These are phyloP conservation scores for Xylaria digitata DNA, from an alignment of 2,329 filamentous ascomycete species.

Conservation along the genomic window DNA sequence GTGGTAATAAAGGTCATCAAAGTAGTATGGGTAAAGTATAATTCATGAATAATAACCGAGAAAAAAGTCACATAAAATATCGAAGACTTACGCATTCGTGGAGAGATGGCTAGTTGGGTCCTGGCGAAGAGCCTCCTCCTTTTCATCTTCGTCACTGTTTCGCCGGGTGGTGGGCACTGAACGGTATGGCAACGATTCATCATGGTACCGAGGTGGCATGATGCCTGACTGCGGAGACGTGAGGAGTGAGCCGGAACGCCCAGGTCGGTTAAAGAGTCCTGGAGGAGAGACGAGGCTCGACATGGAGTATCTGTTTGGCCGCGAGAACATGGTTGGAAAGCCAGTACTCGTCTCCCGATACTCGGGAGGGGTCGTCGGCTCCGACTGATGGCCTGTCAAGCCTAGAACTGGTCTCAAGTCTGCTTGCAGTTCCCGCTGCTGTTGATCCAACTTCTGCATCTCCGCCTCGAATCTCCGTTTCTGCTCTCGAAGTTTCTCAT, in stretches of 20 bases:
- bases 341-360: constrained; percentile 78
- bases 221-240: constrained; percentile 79
- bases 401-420: constrained; percentile 70
- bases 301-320: constrained; percentile 88
- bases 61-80: constrained; percentile 15
- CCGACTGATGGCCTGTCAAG: constrained; percentile 81
- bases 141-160: constrained; percentile 92
- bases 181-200: constrained; percentile 78
- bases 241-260: constrained; percentile 81
- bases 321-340: constrained; percentile 82
- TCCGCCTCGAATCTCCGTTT: constrained; percentile 90
- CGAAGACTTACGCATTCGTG: constrained; percentile 78
- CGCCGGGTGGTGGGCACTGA: constrained; percentile 88
- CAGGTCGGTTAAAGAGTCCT: constrained; percentile 77
- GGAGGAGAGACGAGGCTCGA: constrained; percentile 87
- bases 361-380: constrained; percentile 96
- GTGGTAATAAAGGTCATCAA: neutral
- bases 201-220: constrained; percentile 67
- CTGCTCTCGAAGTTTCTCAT: constrained; percentile 90
- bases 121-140: constrained; percentile 77
- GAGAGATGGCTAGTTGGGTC: constrained; percentile 78
- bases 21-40: constrained; percentile 1
- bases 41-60: neutral
- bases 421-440: constrained; percentile 86
- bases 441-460: constrained; percentile 88